Evolutionary conservation across 139 green algal species (phyloP), one percentile per base, ranked within the genome.

Genomic region (Chlorella sp.): DNA sequence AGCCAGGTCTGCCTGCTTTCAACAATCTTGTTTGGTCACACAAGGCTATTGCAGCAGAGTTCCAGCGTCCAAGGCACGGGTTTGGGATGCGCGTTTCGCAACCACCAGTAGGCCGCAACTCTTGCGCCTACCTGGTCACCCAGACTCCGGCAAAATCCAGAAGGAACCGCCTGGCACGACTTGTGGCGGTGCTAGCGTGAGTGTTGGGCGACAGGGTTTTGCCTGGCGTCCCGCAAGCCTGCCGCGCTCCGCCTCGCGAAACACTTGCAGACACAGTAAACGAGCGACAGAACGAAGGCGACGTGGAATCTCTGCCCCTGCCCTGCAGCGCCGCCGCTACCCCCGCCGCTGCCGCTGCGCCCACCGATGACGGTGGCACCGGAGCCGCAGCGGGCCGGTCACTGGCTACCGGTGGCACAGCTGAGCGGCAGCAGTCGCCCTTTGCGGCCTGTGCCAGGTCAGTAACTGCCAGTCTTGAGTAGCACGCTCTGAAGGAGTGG

Each of bases 391-490:
- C 5, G 48, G 48, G 48, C 7, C 48, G 48, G 71, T 30, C 48
- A 16, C 80, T 48, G 39, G 42, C 80, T 19, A 42, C 16, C 1
- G n/a, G 0, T 15, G n/a, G 5, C 7, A 22, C 28, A 32, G 57
- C n/a, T 22, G 24, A 76, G 60, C 61, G 4, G 1, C 61, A 26
- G 60, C 60, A 28, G 34, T 89, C 85, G 19, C 18, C 69, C 19
- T 89, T 89, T 28, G 85, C 85, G 28, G 69, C 85, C 26, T 83
- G 69, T 42, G 48, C 64, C 18, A 73, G 79, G 79, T 34, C 30
- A 64, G 76, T 37, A 30, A n/a, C n/a, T n/a, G n/a, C n/a, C n/a
- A n/a, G 48, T 9, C 48, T 57, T 5, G 7, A 16, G 48, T 16
- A 57, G 48, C 48, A 57, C 48, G 5, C 7, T 9, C 48, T 57